A percentile compares a stretch with the other conserved stretches of the same genome.
Conservation (phyloP, 352 stramenopile genomes). For the Halophytophthora batemanensis region DNA sequence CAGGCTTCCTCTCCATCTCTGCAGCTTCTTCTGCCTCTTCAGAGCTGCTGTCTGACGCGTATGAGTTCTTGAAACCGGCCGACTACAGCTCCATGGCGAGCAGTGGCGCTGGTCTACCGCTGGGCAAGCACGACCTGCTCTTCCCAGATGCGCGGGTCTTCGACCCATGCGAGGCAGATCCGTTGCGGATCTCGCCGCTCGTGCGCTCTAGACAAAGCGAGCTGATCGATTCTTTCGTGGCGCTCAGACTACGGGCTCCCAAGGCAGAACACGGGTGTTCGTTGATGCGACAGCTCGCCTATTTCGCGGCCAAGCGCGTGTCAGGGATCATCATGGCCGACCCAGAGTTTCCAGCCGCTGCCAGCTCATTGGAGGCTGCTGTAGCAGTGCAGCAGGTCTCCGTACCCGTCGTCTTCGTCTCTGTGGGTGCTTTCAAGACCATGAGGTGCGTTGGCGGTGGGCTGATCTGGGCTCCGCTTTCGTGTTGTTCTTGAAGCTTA, state of each 20-base stretch:
- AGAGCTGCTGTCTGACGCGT: slow-evolving; percentile 26
- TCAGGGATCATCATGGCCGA: slow-evolving; percentile 52
- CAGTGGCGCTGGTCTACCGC: slow-evolving; percentile 27
- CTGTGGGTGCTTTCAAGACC: slow-evolving; percentile 23
- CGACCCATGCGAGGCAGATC: slow-evolving; percentile 33
- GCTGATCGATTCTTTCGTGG: slow-evolving; percentile 26
- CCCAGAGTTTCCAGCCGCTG: slow-evolving; percentile 17
- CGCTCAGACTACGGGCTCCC: slow-evolving; percentile 17
- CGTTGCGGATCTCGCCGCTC: slow-evolving; percentile 17
- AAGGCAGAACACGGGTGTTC: slow-evolving; percentile 28
- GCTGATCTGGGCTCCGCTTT: too few species aligned
- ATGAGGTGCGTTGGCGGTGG: slow-evolving; percentile 19
- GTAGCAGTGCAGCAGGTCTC: slow-evolving; percentile 21
- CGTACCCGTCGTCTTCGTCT: slow-evolving; percentile 55
- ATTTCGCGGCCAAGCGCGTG: slow-evolving; percentile 30
- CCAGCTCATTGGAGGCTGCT: slow-evolving; percentile 14
- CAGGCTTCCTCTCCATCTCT: slow-evolving; percentile 54
- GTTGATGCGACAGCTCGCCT: slow-evolving; percentile 38
- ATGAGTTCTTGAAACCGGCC: slow-evolving; percentile 41
- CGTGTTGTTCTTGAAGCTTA: too few species aligned
- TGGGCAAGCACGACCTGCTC: slow-evolving; percentile 42
- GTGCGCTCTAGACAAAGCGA: slow-evolving; percentile 11
- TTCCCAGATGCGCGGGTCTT: slow-evolving; percentile 24
- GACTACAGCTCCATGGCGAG: slow-evolving; percentile 13
- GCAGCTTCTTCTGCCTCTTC: slow-evolving; percentile 38